phyloP scores from a whole-genome alignment of 345 rosid species.

The Clarkia xantiana region DNA sequence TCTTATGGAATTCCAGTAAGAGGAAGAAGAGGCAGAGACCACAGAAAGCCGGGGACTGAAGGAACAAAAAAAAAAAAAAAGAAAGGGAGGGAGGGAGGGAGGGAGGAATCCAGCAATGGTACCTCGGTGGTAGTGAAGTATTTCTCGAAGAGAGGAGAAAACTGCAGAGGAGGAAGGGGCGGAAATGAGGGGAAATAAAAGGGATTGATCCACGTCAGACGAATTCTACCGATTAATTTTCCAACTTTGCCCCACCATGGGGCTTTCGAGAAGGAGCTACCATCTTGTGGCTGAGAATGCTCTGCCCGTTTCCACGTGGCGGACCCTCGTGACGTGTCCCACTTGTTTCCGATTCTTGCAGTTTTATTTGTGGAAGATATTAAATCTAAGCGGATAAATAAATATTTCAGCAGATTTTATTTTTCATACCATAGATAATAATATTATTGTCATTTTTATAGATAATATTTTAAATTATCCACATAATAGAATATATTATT shows the following conservation, averaged over 20 bases:
- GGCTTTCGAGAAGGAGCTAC: slow-evolving; percentile 25
- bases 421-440: background rate
- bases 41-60: background rate
- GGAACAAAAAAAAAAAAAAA: too few relatives aligned
- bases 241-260: background rate
- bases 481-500: too few relatives aligned
- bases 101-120: background rate
- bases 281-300: slow-evolving; percentile 43
- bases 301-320: slow-evolving; percentile 20
- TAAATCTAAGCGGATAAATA: slow-evolving; percentile 7
- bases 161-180: background rate
- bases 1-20: background rate
- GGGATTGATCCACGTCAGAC: slow-evolving; percentile 27
- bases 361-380: slow-evolving; percentile 12
- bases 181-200: slow-evolving; percentile 2
- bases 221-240: slow-evolving; percentile 2
- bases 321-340: background rate
- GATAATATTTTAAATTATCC: too few relatives aligned
- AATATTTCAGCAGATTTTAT: background rate
- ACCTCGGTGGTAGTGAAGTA: too few relatives aligned
- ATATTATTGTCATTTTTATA: too few relatives aligned
- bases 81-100: too few relatives aligned
- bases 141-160: background rate
- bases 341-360: background rate
- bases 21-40: background rate